These are phyloP conservation scores for Aspergillus ellipticus DNA, from an alignment of 495 filamentous ascomycete species.

Conservation along the genomic window DNA sequence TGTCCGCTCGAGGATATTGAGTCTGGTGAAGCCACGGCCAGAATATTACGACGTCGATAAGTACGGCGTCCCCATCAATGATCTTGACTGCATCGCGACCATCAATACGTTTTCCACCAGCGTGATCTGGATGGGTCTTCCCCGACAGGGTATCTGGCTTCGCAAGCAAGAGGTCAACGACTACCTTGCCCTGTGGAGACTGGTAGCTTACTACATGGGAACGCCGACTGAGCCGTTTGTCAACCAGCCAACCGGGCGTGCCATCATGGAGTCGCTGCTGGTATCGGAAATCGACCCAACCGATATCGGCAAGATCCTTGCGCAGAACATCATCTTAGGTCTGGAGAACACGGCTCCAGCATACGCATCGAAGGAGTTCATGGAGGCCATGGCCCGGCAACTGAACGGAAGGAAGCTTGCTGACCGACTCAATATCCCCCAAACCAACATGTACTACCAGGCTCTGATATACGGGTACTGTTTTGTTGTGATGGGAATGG, in stretches of 20 bases:
- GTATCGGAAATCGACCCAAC: slow-evolving; percentile 62
- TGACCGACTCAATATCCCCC: slow-evolving; percentile 56
- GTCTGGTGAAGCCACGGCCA: slow-evolving; percentile 49
- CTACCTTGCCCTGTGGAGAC: slow-evolving; percentile 74
- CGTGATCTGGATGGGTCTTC: slow-evolving; percentile 64
- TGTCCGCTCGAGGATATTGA: slow-evolving; percentile 63
- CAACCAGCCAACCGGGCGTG: slow-evolving; percentile 49
- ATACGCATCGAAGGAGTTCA: slow-evolving; percentile 57
- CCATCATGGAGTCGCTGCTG: slow-evolving; percentile 62
- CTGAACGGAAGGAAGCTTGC: slow-evolving; percentile 63
- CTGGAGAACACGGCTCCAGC: slow-evolving; percentile 60
- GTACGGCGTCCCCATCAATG: slow-evolving; percentile 67
- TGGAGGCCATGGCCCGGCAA: slow-evolving; percentile 64
- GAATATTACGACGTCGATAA: slow-evolving; percentile 59
- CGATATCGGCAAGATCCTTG: slow-evolving; percentile 55
- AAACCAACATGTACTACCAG: slow-evolving; percentile 53
- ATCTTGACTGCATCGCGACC: slow-evolving; percentile 69
- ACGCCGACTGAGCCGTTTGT: slow-evolving; percentile 57
- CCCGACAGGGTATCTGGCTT: slow-evolving; percentile 67
- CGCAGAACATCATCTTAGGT: slow-evolving; percentile 69
- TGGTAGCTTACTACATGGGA: slow-evolving; percentile 69
- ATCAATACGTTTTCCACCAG: slow-evolving; percentile 64
- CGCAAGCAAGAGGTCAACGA: slow-evolving; percentile 59
- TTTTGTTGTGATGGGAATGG: slow-evolving; percentile 56
- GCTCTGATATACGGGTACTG: slow-evolving; percentile 64